Evolutionary conservation across 2,329 filamentous ascomycete species (phyloP), one percentile per base, ranked within the genome.

Genomic region (Exophiala sp.): DNA sequence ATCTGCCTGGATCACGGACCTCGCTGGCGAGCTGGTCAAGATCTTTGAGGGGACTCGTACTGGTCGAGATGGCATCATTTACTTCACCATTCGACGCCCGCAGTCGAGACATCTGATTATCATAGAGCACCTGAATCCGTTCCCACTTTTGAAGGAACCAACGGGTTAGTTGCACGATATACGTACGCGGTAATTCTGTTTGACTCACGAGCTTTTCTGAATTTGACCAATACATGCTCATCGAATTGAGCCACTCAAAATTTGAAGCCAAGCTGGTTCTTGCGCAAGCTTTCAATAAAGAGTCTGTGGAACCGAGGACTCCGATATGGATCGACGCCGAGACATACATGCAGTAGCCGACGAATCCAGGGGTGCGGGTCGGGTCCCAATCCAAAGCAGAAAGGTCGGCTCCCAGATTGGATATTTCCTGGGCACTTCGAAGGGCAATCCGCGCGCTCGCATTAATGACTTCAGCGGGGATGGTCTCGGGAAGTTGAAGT

Each of bases 271-370:
- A 42, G 34, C 50, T 55, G 16, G 39, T 21, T 36, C 41, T 38
- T 18, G 52, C 52, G n/a, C 41, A 20, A 5, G 38, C 35, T 12
- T 46, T 40, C n/a, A 55, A 34, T 2, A 47, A 10, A 5, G 34
- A 12, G 35, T 55, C 47, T 45, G 38, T 46, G 29, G 52, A 50
- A n/a, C 14, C 50, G 14, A 55, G 46, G 29, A 55, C 40, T 5
- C 46, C 32, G n/a, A 50, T 47, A 34, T 55, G 40, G 11, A 55
- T 50, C 24, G 47, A 55, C 3, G 52, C 52, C 10, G 52, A 46
- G 12, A 55, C 52, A 18, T 55, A 55, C 52, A 55, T 50, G 20
- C 52, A 55, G 34, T 55, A 55, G 10, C 52, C 52, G 4, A 50
- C 52, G 35, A 55, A 55, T 5, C 36, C 35, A 20, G 52, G 46